Evolutionary conservation across 225 moss, liverwort and hornwort genomes (phyloP).

Genomic region (Takakia lepidozioides): DNA sequence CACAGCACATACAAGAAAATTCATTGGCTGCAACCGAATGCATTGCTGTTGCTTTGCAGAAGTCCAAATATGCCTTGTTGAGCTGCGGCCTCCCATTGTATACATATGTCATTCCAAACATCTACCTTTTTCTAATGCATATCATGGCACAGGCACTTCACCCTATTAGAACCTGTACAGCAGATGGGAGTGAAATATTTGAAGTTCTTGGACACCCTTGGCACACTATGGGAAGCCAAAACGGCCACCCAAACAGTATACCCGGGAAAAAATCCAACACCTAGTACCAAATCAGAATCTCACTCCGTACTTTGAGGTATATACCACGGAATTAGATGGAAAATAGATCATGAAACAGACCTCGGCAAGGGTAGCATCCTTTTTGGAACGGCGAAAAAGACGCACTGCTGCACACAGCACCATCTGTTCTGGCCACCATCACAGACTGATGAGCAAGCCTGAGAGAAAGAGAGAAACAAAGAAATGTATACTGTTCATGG

Average conservation of each 20-base stretch:
- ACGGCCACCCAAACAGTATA: no score
- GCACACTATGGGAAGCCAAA: no score
- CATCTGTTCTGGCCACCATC: slow-evolving; percentile 36
- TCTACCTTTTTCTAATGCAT: neutral
- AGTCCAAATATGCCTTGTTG: slow-evolving; percentile 76
- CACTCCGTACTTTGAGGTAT: no score
- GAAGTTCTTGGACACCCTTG: no score
- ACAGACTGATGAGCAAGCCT: neutral
- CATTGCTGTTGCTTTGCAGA: slow-evolving; percentile 74
- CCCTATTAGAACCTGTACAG: no score
- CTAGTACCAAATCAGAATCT: no score
- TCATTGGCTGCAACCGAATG: slow-evolving; percentile 70
- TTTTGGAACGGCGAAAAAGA: slow-evolving; percentile 72
- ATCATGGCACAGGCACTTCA: no score
- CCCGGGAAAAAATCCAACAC: no score
- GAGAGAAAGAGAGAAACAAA: no score
- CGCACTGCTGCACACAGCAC: slow-evolving; percentile 86
- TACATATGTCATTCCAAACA: neutral
- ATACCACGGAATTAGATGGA: no score
- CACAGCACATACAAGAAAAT: slow-evolving; percentile 90
- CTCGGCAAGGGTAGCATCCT: slow-evolving; percentile 84
- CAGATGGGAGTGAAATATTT: no score
- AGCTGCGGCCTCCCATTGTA: slow-evolving; percentile 26
- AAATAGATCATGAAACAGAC: slow-evolving; percentile 22
- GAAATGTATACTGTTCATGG: no score